These are phyloP conservation scores for Neofusicoccum sp. DNA, from an alignment of 2,329 filamentous ascomycete genomes.

Conservation along the genomic window DNA sequence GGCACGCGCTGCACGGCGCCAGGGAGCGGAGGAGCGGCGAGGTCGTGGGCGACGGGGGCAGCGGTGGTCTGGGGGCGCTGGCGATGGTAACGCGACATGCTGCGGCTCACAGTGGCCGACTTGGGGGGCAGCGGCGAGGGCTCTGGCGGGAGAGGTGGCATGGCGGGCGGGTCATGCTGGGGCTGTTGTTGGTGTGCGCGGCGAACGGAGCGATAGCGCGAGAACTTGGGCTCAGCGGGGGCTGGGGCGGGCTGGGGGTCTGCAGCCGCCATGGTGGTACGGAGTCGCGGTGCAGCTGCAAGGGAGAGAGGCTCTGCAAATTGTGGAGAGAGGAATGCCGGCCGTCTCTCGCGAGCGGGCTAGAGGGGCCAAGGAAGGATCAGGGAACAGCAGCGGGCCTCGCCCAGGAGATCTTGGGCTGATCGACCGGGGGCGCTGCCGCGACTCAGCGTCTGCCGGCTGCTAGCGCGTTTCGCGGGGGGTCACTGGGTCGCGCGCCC, in stretches of 20 bases:
- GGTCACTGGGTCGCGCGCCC: background rate
- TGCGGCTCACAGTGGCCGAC: conserved; percentile 30
- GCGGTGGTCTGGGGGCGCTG: conserved; percentile 30
- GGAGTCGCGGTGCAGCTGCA: conserved; percentile 12
- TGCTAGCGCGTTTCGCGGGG: conserved; percentile 8
- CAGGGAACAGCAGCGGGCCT: background rate
- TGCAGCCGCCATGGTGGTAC: conserved; percentile 24
- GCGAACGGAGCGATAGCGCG: conserved; percentile 59
- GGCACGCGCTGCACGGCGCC: background rate
- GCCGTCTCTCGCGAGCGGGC: background rate
- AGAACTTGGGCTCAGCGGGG: conserved; percentile 45
- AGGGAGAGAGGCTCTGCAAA: conserved; percentile 22
- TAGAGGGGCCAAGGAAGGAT: background rate
- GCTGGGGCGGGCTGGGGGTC: conserved; percentile 25
- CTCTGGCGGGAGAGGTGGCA: conserved; percentile 27
- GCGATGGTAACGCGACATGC: conserved; percentile 43
- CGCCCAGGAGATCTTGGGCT: too few species aligned
- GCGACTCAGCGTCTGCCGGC: background rate
- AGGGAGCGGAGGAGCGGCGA: conserved; percentile 23
- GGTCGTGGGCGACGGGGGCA: conserved; percentile 26
- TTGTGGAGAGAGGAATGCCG: background rate
- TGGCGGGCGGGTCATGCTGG: conserved; percentile 25
- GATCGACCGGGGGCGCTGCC: background rate
- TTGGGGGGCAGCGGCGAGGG: conserved; percentile 4
- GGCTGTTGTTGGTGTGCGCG: conserved; percentile 40